phyloP scores from a whole-genome alignment of 306 rosid genomes.

The Rosa rugosa region DNA sequence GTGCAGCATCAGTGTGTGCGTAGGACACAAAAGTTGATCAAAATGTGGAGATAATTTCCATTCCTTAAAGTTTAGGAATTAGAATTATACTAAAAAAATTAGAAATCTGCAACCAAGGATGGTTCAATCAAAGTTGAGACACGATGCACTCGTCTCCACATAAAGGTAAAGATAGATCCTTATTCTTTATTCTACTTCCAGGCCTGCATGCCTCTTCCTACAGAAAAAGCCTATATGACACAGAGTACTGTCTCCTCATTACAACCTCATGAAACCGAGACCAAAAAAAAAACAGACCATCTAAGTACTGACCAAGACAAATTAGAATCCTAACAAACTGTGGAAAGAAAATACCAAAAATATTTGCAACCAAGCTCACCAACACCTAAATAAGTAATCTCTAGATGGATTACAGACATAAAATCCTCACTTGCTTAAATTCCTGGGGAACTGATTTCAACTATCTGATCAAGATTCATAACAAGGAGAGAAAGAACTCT shows the following conservation, averaged over 20 bases:
- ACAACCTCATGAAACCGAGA: background rate
- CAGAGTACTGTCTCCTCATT: background rate
- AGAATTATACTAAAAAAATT: background rate
- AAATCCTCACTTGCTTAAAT: conserved; percentile 43
- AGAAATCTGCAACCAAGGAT: background rate
- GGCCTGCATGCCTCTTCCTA: background rate
- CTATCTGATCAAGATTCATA: conserved; percentile 50
- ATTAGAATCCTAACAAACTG: background rate
- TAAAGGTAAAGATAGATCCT: background rate
- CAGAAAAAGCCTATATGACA: background rate
- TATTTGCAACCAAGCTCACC: conserved; percentile 29
- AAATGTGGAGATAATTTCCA: background rate
- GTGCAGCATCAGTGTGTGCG: background rate
- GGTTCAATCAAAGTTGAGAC: background rate
- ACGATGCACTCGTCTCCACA: background rate
- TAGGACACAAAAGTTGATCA: background rate
- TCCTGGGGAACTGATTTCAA: conserved; percentile 56
- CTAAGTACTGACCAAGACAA: background rate
- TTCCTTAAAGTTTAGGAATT: background rate
- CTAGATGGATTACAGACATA: conserved; percentile 39
- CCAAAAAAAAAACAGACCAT: no score
- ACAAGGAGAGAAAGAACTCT: conserved; percentile 40
- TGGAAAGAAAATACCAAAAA: background rate
- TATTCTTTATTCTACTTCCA: background rate
- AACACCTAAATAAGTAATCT: conserved; percentile 50